Conservation (phyloP, 2,329 filamentous ascomycete genomes). For the Penicillium sp. region DNA sequence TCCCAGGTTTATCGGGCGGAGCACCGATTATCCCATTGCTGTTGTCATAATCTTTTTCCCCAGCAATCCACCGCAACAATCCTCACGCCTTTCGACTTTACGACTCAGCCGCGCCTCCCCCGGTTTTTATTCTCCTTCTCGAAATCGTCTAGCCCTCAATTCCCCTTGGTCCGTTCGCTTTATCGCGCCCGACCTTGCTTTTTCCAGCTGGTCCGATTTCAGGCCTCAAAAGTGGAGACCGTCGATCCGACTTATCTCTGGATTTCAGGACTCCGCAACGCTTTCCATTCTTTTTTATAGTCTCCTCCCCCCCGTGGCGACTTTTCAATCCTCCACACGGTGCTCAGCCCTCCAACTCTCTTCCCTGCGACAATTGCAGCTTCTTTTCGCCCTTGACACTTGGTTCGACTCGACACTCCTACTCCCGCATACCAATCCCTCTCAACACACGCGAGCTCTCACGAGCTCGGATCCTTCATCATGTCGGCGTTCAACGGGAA, state of each 20-base stretch:
- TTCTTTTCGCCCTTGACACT: background rate
- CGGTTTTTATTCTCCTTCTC: slow-evolving; percentile 5
- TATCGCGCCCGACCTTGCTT: slow-evolving; percentile 2
- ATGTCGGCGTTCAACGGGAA: slow-evolving; percentile 33
- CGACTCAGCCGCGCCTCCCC: slow-evolving; percentile 18
- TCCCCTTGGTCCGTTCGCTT: background rate
- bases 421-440: background rate
- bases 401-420: slow-evolving; percentile 2
- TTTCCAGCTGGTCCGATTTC: slow-evolving; percentile 15
- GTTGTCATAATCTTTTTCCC: slow-evolving; percentile 22
- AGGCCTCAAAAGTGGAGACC: slow-evolving; percentile 18
- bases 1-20: background rate
- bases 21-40: slow-evolving; percentile 26
- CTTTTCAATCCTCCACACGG: slow-evolving; percentile 12
- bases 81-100: background rate
- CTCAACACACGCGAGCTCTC: slow-evolving; percentile 5
- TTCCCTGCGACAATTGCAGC: background rate
- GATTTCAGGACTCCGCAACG: slow-evolving; percentile 10
- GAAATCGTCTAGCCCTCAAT: background rate
- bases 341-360: slow-evolving; percentile 2
- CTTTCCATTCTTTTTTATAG: slow-evolving; percentile 23
- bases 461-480: slow-evolving; percentile 9
- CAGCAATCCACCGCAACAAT: background rate
- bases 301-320: slow-evolving; percentile 20
- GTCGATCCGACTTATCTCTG: slow-evolving; percentile 24